phyloP scores from a whole-genome alignment of 495 filamentous ascomycete genomes.

The Penicillium cosmopolitanum region DNA sequence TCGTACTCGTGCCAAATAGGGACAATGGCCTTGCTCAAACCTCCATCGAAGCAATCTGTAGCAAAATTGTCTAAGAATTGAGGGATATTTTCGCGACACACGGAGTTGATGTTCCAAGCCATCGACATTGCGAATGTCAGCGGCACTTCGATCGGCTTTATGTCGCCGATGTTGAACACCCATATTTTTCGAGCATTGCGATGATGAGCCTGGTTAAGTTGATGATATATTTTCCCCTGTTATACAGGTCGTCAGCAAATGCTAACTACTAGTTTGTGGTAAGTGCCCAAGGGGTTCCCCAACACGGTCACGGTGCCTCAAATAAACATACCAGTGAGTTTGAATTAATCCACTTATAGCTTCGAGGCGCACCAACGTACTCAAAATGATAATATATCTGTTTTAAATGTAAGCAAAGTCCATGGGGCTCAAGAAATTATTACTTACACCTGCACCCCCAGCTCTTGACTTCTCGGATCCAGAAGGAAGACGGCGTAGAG shows the following conservation, averaged over 20 bases:
- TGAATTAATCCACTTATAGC: constrained; percentile 38
- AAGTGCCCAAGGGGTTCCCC: too few relatives aligned
- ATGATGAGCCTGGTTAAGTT: constrained; percentile 49
- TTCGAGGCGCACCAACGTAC: constrained; percentile 43
- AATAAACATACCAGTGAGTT: constrained; percentile 23
- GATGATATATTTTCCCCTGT: constrained; percentile 32
- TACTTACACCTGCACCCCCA: constrained; percentile 63
- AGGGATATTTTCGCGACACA: constrained; percentile 46
- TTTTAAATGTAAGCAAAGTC: neutral
- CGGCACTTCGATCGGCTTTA: constrained; percentile 37
- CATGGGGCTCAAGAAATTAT: too few relatives aligned
- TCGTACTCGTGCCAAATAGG: constrained; percentile 63
- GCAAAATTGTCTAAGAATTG: constrained; percentile 62
- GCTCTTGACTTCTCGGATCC: constrained; percentile 60
- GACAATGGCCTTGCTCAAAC: constrained; percentile 52
- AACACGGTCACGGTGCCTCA: neutral
- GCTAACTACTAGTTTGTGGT: too few relatives aligned
- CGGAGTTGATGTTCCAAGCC: constrained; percentile 25
- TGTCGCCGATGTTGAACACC: constrained; percentile 77
- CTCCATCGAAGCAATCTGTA: constrained; percentile 60
- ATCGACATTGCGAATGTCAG: constrained; percentile 27
- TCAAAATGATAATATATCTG: constrained; percentile 75
- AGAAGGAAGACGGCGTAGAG: constrained; percentile 66
- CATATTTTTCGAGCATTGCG: constrained; percentile 69
- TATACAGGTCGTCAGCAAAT: neutral